Base-by-base conservation (phyloP, 176 grass and related monocot species). In the Phyllostachys edulis region DNA sequence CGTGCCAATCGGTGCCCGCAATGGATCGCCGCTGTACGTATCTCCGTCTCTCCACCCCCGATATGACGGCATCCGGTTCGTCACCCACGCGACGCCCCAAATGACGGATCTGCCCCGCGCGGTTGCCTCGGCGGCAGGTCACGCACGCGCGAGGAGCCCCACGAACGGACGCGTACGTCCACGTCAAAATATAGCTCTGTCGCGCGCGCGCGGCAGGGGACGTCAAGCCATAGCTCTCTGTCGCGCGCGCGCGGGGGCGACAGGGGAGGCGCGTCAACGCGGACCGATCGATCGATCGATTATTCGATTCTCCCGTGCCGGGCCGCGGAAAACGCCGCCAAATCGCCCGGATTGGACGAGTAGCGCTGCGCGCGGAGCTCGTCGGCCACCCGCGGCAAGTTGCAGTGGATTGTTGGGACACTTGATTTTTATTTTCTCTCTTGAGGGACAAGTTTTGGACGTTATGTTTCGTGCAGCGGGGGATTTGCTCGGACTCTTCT, bases 11-110 rank as follows among this genome's bases (percentile, higher is more conserved):
- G 45, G 11, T 36, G 15, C 65, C n/a, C 50, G 49, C 73, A 69
- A 29, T 42, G 71, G 82, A 75, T 75, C 71, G 44, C 44, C 44
- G 9, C 44, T 12, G 44, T 3, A 45, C 44, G 44, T 2, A 45
- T 45, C 44, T 45, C 44, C 42, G 9, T 44, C 71, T 2, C 27
- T 5, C 52, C 20, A 1, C 1, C 62, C 62, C 0, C 46, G 75
- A 67, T 24, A 89, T 89, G 82, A 89, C 82, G 87, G 77, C 82
- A 89, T 74, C 87, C 41, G 7, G 82, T 85, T 89, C 87, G 82
- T 89, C 87, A 80, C 7, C 65, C 50, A 1, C 21, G 1, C 21
- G 9, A 9, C 42, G n/a, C 18, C 41, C 2, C 45, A 26, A 52
- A 78, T 77, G 80, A 78, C 66, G 12, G 44, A 0, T 8, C 36